Base-by-base conservation (phyloP, 257 asterid genomes). In the Craterostigma plantagineum region DNA sequence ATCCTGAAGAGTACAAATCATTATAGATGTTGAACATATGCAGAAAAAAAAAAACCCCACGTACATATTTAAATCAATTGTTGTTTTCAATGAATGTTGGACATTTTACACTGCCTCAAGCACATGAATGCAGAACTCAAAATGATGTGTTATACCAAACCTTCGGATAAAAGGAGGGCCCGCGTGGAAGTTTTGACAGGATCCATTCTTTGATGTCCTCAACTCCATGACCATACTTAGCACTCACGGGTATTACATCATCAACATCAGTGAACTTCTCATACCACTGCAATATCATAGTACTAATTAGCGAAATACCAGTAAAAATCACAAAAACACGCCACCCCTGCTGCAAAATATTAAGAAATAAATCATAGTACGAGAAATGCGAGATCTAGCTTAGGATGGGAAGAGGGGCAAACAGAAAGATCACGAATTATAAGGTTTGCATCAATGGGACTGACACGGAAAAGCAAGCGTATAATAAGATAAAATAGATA, bases 221-320 rank as follows among this genome's bases (percentile, higher is more conserved):
- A 42, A 87, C 78, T 38, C 97, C 97, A 23, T 81, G 90, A 48
- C 95, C 97, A 69, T 73, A 87, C 62, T 82, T 87, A 52, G 93
- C 97, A 64, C 97, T 81, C 67, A 87, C 95, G 8, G 97, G 97
- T 65, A 87, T 87, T 49, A 87, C 97, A 70, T 87, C 97, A 56
- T 87, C 97, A 23, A 66, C 93, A 50, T 62, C 73, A 0, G 93
- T 70, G 67, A 76, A 76, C 60, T 87, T 87, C 73, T 87, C 98
- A 18, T 74, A 82, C 98, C 95, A 82, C 95, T 87, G 73, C 73
- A 59, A 9, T 36, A 36, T 36, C 40, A 36, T n/a, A n/a, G n/a
- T 9, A 36, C 40, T 2, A 36, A 12, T 12, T 36, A 36, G 40
- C 40, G n/a, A 3, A 10, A 36, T 8, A 3, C 40, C 11, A 36